Evolutionary conservation across 2,329 filamentous ascomycete genomes (phyloP).

Genomic region (Ilyonectria sp.): DNA sequence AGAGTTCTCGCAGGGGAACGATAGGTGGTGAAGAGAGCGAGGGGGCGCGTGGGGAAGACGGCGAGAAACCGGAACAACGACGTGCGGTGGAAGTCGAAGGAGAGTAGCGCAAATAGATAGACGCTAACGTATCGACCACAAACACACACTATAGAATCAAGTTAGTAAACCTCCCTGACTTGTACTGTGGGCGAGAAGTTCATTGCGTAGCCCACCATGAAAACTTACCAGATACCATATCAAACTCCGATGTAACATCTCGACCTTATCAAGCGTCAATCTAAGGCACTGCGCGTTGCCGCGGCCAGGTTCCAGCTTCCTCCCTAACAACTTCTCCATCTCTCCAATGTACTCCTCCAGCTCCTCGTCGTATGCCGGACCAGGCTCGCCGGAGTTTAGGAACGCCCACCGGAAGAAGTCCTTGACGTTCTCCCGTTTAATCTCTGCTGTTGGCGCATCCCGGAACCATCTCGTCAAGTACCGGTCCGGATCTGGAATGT

Average conservation of each 20-base stretch:
- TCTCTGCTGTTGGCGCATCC: slow-evolving; percentile 65
- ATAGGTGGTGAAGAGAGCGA: slow-evolving; percentile 61
- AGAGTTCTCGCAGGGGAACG: slow-evolving; percentile 63
- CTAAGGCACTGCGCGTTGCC: slow-evolving; percentile 68
- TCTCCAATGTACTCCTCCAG: slow-evolving; percentile 68
- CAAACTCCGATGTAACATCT: slow-evolving; percentile 69
- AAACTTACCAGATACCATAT: slow-evolving; percentile 69
- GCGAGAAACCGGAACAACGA: slow-evolving; percentile 53
- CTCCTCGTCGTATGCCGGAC: slow-evolving; percentile 64
- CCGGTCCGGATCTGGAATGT: too few species aligned
- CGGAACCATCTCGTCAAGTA: slow-evolving; percentile 68
- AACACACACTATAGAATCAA: slow-evolving; percentile 57
- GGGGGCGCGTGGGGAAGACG: slow-evolving; percentile 69
- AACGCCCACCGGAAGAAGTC: slow-evolving; percentile 76
- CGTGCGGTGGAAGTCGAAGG: slow-evolving; percentile 65
- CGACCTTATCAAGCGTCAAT: slow-evolving; percentile 71
- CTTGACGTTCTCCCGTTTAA: slow-evolving; percentile 72
- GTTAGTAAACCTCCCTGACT: slow-evolving; percentile 26
- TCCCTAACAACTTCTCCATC: slow-evolving; percentile 66
- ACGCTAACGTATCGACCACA: slow-evolving; percentile 60
- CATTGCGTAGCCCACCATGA: neutral
- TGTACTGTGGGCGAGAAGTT: neutral
- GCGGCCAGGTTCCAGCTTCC: slow-evolving; percentile 64
- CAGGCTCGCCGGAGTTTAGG: slow-evolving; percentile 61
- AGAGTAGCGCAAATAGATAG: slow-evolving; percentile 55